Evolutionary conservation across 345 rosid genomes (phyloP).

Genomic region (Cardamine occulta): DNA sequence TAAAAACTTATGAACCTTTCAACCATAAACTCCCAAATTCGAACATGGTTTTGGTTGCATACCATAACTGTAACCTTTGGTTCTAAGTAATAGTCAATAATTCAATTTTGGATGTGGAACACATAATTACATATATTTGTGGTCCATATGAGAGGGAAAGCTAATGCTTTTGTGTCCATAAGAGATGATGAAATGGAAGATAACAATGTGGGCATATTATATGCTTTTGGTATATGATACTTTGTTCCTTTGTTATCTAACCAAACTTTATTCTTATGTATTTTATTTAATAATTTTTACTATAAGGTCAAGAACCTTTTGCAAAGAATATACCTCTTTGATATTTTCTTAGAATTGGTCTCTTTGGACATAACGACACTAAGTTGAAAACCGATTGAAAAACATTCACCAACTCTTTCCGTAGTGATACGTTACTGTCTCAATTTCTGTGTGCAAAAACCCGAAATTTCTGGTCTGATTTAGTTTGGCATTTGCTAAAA

Average conservation of each 20-base stretch:
- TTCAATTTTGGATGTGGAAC: slow-evolving; percentile 23
- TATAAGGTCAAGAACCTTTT: slow-evolving; percentile 34
- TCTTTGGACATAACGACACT: slow-evolving; percentile 31
- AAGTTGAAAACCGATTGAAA: slow-evolving; percentile 40
- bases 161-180: slow-evolving; percentile 26
- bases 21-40: slow-evolving; percentile 7
- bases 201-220: slow-evolving; percentile 40
- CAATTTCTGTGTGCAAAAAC: slow-evolving; percentile 34
- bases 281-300: not conserved
- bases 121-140: slow-evolving; percentile 26
- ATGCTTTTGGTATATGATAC: slow-evolving; percentile 38
- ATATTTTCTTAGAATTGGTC: slow-evolving; percentile 31
- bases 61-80: slow-evolving; percentile 28
- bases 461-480: slow-evolving; percentile 31
- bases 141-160: slow-evolving; percentile 43
- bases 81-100: slow-evolving; percentile 29
- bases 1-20: not conserved
- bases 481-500: slow-evolving; percentile 36
- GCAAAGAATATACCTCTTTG: slow-evolving; percentile 42
- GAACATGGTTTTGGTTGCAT: slow-evolving; percentile 9
- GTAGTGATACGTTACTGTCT: slow-evolving; percentile 39
- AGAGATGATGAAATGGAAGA: slow-evolving; percentile 31
- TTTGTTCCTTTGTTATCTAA: slow-evolving; percentile 38
- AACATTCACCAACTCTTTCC: slow-evolving; percentile 33
- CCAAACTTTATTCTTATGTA: slow-evolving; percentile 17